Base-by-base conservation (phyloP, 140 eudicot species). In the Stevia rebaudiana region DNA sequence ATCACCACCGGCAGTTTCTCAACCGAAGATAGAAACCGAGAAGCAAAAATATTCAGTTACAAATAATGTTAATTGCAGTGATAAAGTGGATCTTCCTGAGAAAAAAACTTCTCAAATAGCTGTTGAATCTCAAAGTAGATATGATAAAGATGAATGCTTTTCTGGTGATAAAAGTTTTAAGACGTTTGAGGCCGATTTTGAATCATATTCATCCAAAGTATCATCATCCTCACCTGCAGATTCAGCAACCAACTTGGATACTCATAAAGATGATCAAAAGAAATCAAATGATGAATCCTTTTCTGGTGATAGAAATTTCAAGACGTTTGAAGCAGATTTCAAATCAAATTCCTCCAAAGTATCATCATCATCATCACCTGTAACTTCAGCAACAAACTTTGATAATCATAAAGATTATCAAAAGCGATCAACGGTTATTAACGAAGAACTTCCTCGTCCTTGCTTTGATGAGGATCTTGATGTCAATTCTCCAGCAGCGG, bases 401-500 rank as follows among this genome's bases (percentile, higher is more conserved):
- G 68, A 52, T 46, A 71, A 65, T 49, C 30, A 31, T 63, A 51
- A 63, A 42, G 78, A 63, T 19, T 39, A 67, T 54, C 64, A 68
- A 17, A 79, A 67, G 66, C 61, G 56, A 60, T 66, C 80, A 25
- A 55, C 33, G 40, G 15, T 42, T 48, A 42, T 80, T 54, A 67
- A 23, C 52, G 77, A 59, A 36, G 78, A 58, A 28, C 30, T 60
- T 75, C 75, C 83, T 53, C 79, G 71, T 35, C 9, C 74, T 58
- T 74, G 41, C 47, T 74, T 71, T 68, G 83, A 69, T 59, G 97
- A 89, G 65, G 94, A 94, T 59, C 61, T 80, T 70, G 95, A 86
- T 78, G 84, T 65, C 54, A 89, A 89, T 79, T 89, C 97, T 44
- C 84, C 74, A 17, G 95, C 95, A 3, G 98, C 92, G 24, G 86